Percentiles rank a stretch among this genome's conserved stretches.
phyloP scores from a whole-genome alignment of 495 filamentous ascomycete species.

The Tuber indicum region DNA sequence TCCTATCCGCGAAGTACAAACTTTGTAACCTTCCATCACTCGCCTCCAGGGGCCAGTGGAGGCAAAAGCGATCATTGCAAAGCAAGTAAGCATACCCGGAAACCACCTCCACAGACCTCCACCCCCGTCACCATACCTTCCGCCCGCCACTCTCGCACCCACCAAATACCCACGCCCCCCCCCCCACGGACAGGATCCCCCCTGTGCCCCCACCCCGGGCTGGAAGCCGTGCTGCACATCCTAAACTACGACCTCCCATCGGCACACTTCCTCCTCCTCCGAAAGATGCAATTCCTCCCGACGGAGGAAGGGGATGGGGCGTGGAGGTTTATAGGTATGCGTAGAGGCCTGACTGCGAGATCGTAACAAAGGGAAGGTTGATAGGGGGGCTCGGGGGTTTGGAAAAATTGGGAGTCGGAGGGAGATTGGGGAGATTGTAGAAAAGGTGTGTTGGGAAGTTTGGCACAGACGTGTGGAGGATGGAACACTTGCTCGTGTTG shows the following conservation, averaged over 20 bases:
- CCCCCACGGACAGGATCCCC: slow-evolving; percentile 42
- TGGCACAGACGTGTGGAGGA: slow-evolving; percentile 32
- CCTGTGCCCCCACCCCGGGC: slow-evolving; percentile 45
- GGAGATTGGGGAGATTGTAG: slow-evolving; percentile 44
- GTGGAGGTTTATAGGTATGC: slow-evolving; percentile 31
- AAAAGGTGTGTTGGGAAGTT: slow-evolving; percentile 43
- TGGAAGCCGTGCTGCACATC: slow-evolving; percentile 48
- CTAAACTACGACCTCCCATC: slow-evolving; percentile 47
- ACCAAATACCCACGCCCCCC: slow-evolving; percentile 6
- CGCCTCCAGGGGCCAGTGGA: not conserved
- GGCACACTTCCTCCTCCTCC: slow-evolving; percentile 49
- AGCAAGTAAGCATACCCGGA: not conserved
- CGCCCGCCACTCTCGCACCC: slow-evolving; percentile 36
- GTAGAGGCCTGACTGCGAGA: slow-evolving; percentile 4
- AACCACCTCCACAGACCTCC: slow-evolving; percentile 7
- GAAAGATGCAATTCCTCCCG: slow-evolving; percentile 48
- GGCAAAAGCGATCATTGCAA: not conserved
- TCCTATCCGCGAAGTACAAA: too few relatives aligned
- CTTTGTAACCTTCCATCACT: not conserved
- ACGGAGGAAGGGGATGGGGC: slow-evolving; percentile 44
- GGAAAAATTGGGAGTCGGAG: slow-evolving; percentile 37
- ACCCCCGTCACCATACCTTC: slow-evolving; percentile 29
- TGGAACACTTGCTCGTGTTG: slow-evolving; percentile 43
- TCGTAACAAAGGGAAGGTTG: slow-evolving; percentile 27
- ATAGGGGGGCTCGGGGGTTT: slow-evolving; percentile 22